Evolutionary conservation across 805 yeast species (phyloP), one percentile per base, ranked within the genome.

Genomic region (Torulaspora franciscae): DNA sequence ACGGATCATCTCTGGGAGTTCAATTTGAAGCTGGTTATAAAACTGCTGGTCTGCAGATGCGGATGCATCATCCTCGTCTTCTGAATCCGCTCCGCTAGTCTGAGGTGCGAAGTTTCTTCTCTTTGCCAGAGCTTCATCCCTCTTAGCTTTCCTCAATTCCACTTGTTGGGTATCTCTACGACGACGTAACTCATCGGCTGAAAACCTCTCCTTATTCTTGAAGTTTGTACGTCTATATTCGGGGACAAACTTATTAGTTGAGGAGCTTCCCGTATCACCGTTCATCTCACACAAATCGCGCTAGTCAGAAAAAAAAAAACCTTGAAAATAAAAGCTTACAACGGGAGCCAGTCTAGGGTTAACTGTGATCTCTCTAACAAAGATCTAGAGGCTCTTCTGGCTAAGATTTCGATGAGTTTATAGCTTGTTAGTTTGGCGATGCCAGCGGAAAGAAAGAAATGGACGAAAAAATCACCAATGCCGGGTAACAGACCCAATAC

Each of bases 91-190:
- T 36, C 71, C 70, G 35, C 67, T 73, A 13, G 67, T 57, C 25
- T 68, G 69, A 42, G 71, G 69, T 43, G 64, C 64, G 62, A 83
- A 80, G 67, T 87, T 89, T 72, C 99, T 83, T 74, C 98, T 84
- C 72, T 93, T 93, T 32, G 95, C 82, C 56, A 93, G 75, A 45
- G 86, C 85, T 66, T 93, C 98, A 65, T 93, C 99, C 64, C 99
- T 81, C 68, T 90, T 90, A 50, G 90, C 95, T 72, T 95, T 93
- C 71, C 99, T 80, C 61, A 93, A 76, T 66, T 90, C 98, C 48
- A 93, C 95, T 69, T 91, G 97, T 60, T 91, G 96, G 46, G 86
- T 95, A 67, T 91, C 99, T 68, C 98, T 84, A 66, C 99, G 85
- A 68, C 98, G 89, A 69, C 99, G 86, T 59, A 93, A 80, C 74